Evolutionary conservation across 2,329 filamentous ascomycete species (phyloP).

Genomic region (Teratosphaeriaceae sp.): DNA sequence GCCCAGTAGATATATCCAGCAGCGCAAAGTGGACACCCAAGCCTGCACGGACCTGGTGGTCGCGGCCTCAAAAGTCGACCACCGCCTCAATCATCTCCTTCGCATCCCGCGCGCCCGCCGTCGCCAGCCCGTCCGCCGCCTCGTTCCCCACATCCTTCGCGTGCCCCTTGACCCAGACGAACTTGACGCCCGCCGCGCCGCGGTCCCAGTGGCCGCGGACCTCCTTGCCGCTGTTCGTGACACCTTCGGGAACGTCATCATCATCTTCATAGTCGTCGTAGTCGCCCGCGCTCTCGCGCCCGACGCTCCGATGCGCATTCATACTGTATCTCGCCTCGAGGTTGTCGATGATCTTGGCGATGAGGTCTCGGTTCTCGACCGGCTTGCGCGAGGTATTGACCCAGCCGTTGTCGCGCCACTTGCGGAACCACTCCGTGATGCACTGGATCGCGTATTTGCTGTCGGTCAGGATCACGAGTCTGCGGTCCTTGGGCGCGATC

Average conservation of each 20-base stretch:
- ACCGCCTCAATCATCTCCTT: constrained; percentile 17
- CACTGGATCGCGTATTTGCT: constrained; percentile 88
- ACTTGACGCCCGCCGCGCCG: constrained; percentile 40
- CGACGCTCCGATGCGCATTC: constrained; percentile 20
- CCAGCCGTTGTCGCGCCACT: constrained; percentile 75
- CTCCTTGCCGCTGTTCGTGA: too few species aligned
- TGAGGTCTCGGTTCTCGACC: constrained; percentile 82
- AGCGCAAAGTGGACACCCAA: too few species aligned
- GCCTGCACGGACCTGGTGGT: too few species aligned
- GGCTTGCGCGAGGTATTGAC: constrained; percentile 60
- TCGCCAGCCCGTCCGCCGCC: constrained; percentile 72
- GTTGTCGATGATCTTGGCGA: constrained; percentile 62
- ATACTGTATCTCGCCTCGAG: constrained; percentile 53
- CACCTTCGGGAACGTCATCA: too few species aligned
- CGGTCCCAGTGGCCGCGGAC: constrained; percentile 23
- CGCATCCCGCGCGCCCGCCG: constrained; percentile 52
- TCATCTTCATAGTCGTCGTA: not conserved
- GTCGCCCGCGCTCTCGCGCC: constrained; percentile 38
- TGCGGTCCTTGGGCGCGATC: constrained; percentile 58
- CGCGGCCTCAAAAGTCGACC: not conserved
- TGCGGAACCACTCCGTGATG: constrained; percentile 72
- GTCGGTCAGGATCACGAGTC: constrained; percentile 77
- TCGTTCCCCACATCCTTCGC: constrained; percentile 64
- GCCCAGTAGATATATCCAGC: too few species aligned
- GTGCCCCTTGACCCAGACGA: constrained; percentile 91